A percentile compares a stretch with the other conserved stretches of the same genome.
Evolutionary conservation across 2,329 filamentous ascomycete genomes (phyloP).

Genomic region (Venturia asperata): DNA sequence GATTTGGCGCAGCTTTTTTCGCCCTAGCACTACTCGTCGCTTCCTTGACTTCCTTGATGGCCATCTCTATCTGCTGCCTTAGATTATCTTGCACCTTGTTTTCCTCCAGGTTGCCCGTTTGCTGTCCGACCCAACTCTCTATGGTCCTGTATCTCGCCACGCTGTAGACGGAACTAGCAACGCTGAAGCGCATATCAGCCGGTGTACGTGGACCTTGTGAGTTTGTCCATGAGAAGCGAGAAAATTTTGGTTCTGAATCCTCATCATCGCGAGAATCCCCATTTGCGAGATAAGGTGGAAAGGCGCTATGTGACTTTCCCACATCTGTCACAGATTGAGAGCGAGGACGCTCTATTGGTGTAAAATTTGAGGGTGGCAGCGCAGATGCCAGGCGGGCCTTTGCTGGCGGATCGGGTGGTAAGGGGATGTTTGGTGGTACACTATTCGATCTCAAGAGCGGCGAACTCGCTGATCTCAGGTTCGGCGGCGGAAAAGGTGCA

Average conservation of each 20-base stretch:
- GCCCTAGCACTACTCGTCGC: conserved; percentile 8
- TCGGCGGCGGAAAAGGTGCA: conserved; percentile 17
- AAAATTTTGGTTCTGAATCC: conserved; percentile 16
- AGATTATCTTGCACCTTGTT: conserved; percentile 28
- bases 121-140: conserved; percentile 36
- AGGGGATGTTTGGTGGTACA: conserved; percentile 27
- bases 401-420: conserved; percentile 38
- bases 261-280: not conserved
- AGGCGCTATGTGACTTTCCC: conserved; percentile 72
- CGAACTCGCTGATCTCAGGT: conserved; percentile 24
- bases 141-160: conserved; percentile 36
- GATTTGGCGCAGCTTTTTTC: not conserved
- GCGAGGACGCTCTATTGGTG: conserved; percentile 73
- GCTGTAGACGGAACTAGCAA: conserved; percentile 32
- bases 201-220: conserved; percentile 35
- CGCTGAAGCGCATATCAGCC: conserved; percentile 30
- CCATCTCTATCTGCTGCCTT: conserved; percentile 31
- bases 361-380: conserved; percentile 70
- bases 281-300: conserved; percentile 40
- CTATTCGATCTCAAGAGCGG: conserved; percentile 31
- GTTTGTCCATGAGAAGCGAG: conserved; percentile 36
- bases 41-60: conserved; percentile 24
- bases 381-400: conserved; percentile 55
- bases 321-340: conserved; percentile 70
- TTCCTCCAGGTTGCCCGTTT: conserved; percentile 33